Evolutionary conservation across 129 eudicot genomes (phyloP), one percentile per base, ranked within the genome.

Genomic region (Escallonia rubra): DNA sequence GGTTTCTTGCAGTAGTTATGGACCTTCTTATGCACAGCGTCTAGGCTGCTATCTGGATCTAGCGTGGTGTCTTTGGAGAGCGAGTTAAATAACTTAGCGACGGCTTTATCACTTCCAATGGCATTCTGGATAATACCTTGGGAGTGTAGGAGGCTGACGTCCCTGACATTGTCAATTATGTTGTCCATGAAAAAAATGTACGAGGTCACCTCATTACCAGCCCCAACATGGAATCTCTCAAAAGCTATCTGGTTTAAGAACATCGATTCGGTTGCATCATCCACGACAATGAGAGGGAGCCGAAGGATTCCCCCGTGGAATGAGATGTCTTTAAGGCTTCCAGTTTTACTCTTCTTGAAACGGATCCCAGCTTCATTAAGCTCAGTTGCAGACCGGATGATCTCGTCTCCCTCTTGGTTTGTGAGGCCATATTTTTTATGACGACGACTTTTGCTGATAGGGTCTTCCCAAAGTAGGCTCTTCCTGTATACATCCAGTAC

Each of bases 191-290:
- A 72, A 12, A 55, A 72, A 10, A 81, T 41, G 41, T 71, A 81
- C 3, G 79, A 68, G 34, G 78, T 76, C 41, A 81, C 76, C 57
- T 67, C 78, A 14, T 58, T 76, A 6, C 81, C 81, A 10, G 70
- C 78, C 14, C 74, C 82, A 1, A 67, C 82, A 59, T 78, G 82
- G 46, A 67, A 54, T 23, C 78, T 45, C 62, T 78, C 78, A 62
- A 66, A 78, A 0, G 82, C 82, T 10, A 78, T 54, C 12, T 72
- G 70, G 72, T 78, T 78, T 15, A 61, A 57, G 38, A 59, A 72
- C 11, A 70, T 11, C 6, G 82, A 60, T 56, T 72, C 77, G 4
- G 68, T 57, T 2, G 72, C 43, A 4, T 64, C 84, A 48, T 74
- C 76, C 10, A 69, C 69, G 3, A 69, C 43, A 2, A 72, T 55